phyloP scores from a whole-genome alignment of 2,329 filamentous ascomycete species.

The Whalleya microplaca region DNA sequence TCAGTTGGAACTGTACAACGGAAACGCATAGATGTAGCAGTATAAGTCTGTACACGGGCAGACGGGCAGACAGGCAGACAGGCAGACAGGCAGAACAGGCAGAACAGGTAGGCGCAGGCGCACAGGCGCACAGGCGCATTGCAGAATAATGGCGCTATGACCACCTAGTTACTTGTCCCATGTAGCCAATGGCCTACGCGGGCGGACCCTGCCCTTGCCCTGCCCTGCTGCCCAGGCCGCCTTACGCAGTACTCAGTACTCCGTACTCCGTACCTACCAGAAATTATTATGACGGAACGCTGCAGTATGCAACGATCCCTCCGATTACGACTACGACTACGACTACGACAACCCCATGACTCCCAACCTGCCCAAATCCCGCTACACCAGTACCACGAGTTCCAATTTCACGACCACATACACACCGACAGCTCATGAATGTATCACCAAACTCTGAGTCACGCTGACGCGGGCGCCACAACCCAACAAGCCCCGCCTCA shows the following conservation, averaged over 20 bases:
- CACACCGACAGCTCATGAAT: constrained; percentile 4
- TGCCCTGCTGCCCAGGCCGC: no score
- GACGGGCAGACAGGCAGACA: no score
- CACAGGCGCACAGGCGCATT: no score
- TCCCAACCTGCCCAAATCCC: constrained; percentile 1
- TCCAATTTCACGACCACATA: neutral
- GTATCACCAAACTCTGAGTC: constrained; percentile 10
- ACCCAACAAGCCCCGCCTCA: constrained; percentile 12
- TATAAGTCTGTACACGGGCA: no score
- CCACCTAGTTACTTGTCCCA: constrained; percentile 1
- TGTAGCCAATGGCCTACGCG: neutral
- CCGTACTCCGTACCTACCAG: no score
- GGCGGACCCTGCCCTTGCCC: no score
- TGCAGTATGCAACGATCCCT: constrained; percentile 1
- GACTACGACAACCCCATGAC: constrained; percentile 7
- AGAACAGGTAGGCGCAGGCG: no score
- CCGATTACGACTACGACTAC: constrained; percentile 3
- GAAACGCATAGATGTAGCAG: no score
- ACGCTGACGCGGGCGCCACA: constrained; percentile 21
- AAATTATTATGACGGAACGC: no score
- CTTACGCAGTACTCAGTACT: no score
- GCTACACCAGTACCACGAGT: constrained; percentile 3
- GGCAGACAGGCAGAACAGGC: no score
- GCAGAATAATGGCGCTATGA: constrained; percentile 16
- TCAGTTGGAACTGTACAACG: no score